A percentile compares a stretch with the other conserved stretches of the same genome.
Evolutionary conservation across 108 stramenopile species (phyloP).

Genomic region (Stephanodiscus minutulus): DNA sequence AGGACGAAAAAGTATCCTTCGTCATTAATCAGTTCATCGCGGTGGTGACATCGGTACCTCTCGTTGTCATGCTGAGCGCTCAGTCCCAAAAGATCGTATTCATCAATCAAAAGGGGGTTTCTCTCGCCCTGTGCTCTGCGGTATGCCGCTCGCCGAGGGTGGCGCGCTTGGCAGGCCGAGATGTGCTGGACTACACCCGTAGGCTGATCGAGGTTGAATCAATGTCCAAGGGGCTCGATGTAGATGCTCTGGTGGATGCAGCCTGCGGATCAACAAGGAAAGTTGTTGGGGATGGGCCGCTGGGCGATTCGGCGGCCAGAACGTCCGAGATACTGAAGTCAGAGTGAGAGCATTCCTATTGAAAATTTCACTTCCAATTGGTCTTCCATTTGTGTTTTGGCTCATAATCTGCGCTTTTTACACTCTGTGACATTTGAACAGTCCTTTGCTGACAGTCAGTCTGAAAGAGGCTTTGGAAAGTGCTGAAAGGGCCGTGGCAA

Average conservation of each 20-base stretch:
- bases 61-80: slow-evolving; percentile 29
- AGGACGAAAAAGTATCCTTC: slow-evolving; percentile 22
- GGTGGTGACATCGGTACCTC: slow-evolving; percentile 31
- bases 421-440: background rate
- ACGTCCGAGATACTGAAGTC: slow-evolving; percentile 36
- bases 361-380: background rate
- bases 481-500: slow-evolving; percentile 28
- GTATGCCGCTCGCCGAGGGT: slow-evolving; percentile 28
- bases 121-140: slow-evolving; percentile 32
- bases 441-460: slow-evolving; percentile 37
- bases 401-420: background rate
- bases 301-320: slow-evolving; percentile 27
- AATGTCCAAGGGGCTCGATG: slow-evolving; percentile 11
- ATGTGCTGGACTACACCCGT: slow-evolving; percentile 26
- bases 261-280: slow-evolving; percentile 34
- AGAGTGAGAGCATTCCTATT: slow-evolving; percentile 5
- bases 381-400: background rate
- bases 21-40: slow-evolving; percentile 25
- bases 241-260: slow-evolving; percentile 35
- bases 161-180: slow-evolving; percentile 24
- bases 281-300: slow-evolving; percentile 46
- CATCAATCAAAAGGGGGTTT: slow-evolving; percentile 44
- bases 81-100: slow-evolving; percentile 29
- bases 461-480: slow-evolving; percentile 42
- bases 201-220: slow-evolving; percentile 28